Evolutionary conservation across 116 monocot genomes (phyloP).

Genomic region (Dioscorea cayenensis): DNA sequence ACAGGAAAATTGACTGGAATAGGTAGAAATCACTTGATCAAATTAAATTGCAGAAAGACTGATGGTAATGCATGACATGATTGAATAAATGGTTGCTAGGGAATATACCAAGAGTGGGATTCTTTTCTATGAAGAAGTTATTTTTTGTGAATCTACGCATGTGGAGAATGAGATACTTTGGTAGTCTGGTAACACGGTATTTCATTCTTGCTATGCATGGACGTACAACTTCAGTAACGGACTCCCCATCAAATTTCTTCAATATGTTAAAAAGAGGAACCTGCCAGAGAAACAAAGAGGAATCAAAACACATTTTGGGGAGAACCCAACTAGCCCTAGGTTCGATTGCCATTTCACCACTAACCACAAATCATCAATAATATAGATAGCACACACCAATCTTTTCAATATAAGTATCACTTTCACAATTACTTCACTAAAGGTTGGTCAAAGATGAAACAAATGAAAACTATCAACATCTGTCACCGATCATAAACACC

Average conservation of each 20-base stretch:
- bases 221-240: constrained; percentile 88
- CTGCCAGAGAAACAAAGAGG: constrained; percentile 13
- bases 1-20: constrained; percentile 88
- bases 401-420: too few relatives aligned
- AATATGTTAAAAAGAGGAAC: constrained; percentile 94
- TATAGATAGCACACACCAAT: too few relatives aligned
- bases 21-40: background rate
- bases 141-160: constrained; percentile 98
- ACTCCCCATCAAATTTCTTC: constrained; percentile 96
- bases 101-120: constrained; percentile 82
- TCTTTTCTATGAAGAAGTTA: constrained; percentile 93
- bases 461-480: too few relatives aligned
- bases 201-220: constrained; percentile 91
- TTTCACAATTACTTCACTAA: too few relatives aligned
- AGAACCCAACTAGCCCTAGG: too few relatives aligned
- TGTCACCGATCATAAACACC: too few relatives aligned
- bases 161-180: constrained; percentile 89
- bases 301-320: too few relatives aligned
- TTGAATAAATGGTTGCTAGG: background rate
- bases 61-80: background rate
- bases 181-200: constrained; percentile 82
- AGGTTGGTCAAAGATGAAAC: too few relatives aligned
- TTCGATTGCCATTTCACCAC: too few relatives aligned
- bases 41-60: background rate
- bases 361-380: too few relatives aligned